Conservation (phyloP, 805 yeast genomes). For the Wickerhamiella domercqiae region DNA sequence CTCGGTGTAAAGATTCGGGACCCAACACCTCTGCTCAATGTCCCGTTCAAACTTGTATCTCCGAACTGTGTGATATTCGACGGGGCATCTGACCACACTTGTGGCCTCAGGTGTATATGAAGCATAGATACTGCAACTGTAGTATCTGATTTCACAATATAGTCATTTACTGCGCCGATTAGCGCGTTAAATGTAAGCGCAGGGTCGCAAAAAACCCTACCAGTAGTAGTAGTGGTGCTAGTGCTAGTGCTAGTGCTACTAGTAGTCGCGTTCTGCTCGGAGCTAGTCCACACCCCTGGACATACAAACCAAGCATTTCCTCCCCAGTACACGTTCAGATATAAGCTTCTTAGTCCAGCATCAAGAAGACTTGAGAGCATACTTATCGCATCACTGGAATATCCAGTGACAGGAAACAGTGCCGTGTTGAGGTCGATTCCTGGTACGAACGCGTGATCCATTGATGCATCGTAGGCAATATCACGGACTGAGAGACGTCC, state of each 20-base stretch:
- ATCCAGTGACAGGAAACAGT: constrained; percentile 22
- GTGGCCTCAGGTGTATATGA: constrained; percentile 25
- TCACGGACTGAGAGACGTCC: constrained; percentile 24
- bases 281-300: background rate
- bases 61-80: background rate
- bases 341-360: constrained; percentile 25
- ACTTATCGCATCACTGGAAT: constrained; percentile 18
- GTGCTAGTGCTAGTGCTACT: background rate
- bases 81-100: constrained; percentile 4
- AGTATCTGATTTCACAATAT: constrained; percentile 30
- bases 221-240: background rate
- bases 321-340: constrained; percentile 40
- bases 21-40: constrained; percentile 3
- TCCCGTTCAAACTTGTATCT: constrained; percentile 4
- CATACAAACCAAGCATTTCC: constrained; percentile 5
- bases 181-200: constrained; percentile 11
- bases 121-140: constrained; percentile 32
- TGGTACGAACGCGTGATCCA: constrained; percentile 22
- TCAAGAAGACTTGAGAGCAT: constrained; percentile 17
- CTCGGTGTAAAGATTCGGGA: constrained; percentile 13
- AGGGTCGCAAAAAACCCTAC: constrained; percentile 9
- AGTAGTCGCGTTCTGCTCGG: background rate
- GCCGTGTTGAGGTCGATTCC: constrained; percentile 23
- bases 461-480: constrained; percentile 20
- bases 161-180: constrained; percentile 20